A percentile compares a stretch with the other conserved stretches of the same genome.
Evolutionary conservation across 768 basidiomycete species (phyloP).

Genomic region (Coprinopsis marcescibilis): DNA sequence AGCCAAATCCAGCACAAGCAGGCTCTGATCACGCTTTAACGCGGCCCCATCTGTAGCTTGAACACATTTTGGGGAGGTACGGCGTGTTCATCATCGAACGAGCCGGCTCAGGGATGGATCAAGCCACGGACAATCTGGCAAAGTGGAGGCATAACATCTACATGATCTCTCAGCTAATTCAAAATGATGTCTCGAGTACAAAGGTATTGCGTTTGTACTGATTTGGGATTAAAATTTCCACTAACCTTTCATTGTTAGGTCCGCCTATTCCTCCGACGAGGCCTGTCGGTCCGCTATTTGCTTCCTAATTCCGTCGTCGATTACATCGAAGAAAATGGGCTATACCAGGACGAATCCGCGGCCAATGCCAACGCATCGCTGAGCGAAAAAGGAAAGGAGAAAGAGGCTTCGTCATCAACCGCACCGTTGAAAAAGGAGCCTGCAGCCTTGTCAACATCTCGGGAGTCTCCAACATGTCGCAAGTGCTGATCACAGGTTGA

Average conservation of each 20-base stretch:
- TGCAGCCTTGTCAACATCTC: slow-evolving; percentile 13
- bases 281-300: slow-evolving; percentile 83
- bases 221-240: background rate
- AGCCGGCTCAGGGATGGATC: slow-evolving; percentile 87
- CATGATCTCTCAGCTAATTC: slow-evolving; percentile 89
- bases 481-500: background rate
- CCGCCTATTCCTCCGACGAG: slow-evolving; percentile 71
- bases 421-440: slow-evolving; percentile 28
- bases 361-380: slow-evolving; percentile 16
- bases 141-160: slow-evolving; percentile 82
- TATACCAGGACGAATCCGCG: slow-evolving; percentile 61
- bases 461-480: slow-evolving; percentile 5
- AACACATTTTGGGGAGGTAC: slow-evolving; percentile 93
- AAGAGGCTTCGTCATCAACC: slow-evolving; percentile 20
- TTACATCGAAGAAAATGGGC: slow-evolving; percentile 83
- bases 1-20: slow-evolving; percentile 28
- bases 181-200: slow-evolving; percentile 95
- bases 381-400: slow-evolving; percentile 31
- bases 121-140: slow-evolving; percentile 69
- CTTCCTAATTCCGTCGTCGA: slow-evolving; percentile 87
- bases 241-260: slow-evolving; percentile 27
- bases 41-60: slow-evolving; percentile 50
- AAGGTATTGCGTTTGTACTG: slow-evolving; percentile 45
- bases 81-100: slow-evolving; percentile 94
- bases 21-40: slow-evolving; percentile 5